Conservation (phyloP, 2,329 filamentous ascomycete genomes). For the Gnomoniopsis sp. region DNA sequence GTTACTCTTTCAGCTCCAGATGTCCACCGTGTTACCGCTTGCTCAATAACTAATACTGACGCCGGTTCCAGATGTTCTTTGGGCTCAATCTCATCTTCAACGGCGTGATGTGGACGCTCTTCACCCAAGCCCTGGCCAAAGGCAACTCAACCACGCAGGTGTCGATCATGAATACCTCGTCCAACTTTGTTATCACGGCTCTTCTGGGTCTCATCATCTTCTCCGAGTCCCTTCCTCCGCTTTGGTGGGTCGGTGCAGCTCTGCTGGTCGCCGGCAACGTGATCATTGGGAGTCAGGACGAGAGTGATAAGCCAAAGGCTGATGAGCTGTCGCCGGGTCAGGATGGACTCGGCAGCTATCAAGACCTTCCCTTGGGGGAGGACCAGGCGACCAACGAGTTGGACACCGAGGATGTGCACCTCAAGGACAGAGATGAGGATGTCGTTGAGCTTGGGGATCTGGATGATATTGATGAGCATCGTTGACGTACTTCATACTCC, state of each 20-base stretch:
- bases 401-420: not conserved
- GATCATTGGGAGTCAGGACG: slow-evolving; percentile 70
- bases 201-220: slow-evolving; percentile 69
- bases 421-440: slow-evolving; percentile 24
- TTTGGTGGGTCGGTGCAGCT: slow-evolving; percentile 75
- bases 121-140: slow-evolving; percentile 72
- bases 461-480: slow-evolving; percentile 3
- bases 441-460: slow-evolving; percentile 21
- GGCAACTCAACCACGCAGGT: slow-evolving; percentile 76
- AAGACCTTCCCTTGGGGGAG: slow-evolving; percentile 26
- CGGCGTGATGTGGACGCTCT: slow-evolving; percentile 80
- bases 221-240: slow-evolving; percentile 63
- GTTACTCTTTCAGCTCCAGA: too few species aligned
- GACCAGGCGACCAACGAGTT: slow-evolving; percentile 1
- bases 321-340: slow-evolving; percentile 20
- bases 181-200: slow-evolving; percentile 78
- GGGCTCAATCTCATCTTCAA: slow-evolving; percentile 72
- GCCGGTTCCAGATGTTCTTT: slow-evolving; percentile 62
- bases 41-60: not conserved
- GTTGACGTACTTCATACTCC: not conserved
- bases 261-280: slow-evolving; percentile 74
- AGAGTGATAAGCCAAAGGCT: slow-evolving; percentile 28
- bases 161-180: slow-evolving; percentile 76
- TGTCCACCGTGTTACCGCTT: not conserved
- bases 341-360: slow-evolving; percentile 26